Base-by-base conservation (phyloP, 2,329 filamentous ascomycete species). In the Pseudogymnoascus sp. region DNA sequence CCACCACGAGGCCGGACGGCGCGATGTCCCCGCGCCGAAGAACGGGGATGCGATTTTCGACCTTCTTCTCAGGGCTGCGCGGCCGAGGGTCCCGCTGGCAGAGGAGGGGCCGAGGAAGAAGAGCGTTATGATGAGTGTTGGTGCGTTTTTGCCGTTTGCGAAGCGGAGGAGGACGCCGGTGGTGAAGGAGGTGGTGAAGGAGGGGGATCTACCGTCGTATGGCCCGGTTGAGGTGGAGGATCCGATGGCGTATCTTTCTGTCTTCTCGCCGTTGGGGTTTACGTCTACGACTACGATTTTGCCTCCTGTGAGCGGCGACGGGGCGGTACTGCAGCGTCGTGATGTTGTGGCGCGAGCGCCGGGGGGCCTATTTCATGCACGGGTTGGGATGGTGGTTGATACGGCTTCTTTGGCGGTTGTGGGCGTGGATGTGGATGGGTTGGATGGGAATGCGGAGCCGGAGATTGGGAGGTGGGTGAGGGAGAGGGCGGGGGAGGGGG, bases 191-290 rank as follows among this genome's bases (percentile, higher is more conserved):
- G 71, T 74, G 9, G 69, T 77, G 3, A 69, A 76, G 2, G 70
- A 75, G 4, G 72, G 73, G 22, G 75, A 77, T 1, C 72, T 82
- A 0, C 76, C 81, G 6, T 89, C 87, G 1, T 89, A 92, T 69
- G 81, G 85, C 1, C 79, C 79, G 1, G 79, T 92, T 75, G 79
- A 82, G 0, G 79, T 88, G 1, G 77, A 80, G 0, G 84, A 92
- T 64, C 84, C 88, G 59, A 75, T 89, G 2, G 84, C 87, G 0
- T 91, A 88, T 66, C 78, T 92, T 0, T 83, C 88, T 52, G 79
- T 88, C 7, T 91, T 94, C 68, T 89, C 84, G 0, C 84, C 88
- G 0, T 79, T 94, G 12, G 78, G 77, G 0, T 85, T 89, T 63
- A 79, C 79, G 0, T 87, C 85, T 0, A 79, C 75, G 0, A 76